phyloP scores from a whole-genome alignment of 2,329 filamentous ascomycete genomes.

The Phyllosticta citriasiana region DNA sequence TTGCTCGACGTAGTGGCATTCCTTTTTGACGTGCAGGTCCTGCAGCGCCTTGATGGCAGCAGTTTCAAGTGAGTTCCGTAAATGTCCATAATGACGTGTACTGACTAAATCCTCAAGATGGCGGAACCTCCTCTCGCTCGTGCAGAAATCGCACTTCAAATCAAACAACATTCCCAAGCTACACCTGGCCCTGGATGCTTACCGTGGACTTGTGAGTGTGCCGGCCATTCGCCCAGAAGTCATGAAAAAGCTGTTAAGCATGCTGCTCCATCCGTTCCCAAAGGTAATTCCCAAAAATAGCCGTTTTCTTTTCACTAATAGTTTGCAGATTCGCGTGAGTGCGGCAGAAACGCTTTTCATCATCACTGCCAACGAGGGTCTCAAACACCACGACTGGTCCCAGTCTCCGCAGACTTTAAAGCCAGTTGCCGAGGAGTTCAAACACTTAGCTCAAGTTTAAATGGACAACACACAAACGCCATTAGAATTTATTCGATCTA shows the following conservation, averaged over 20 bases:
- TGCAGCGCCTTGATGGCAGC: slow-evolving; percentile 27
- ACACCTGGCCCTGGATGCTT: slow-evolving; percentile 69
- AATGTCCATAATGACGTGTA: slow-evolving; percentile 5
- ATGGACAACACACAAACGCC: neutral
- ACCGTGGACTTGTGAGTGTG: slow-evolving; percentile 57
- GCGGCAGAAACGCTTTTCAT: slow-evolving; percentile 34
- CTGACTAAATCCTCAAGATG: slow-evolving; percentile 28
- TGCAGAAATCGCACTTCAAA: slow-evolving; percentile 75
- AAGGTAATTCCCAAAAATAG: neutral
- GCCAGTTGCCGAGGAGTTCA: slow-evolving; percentile 16
- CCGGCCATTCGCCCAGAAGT: slow-evolving; percentile 45
- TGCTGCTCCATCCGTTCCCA: slow-evolving; percentile 76
- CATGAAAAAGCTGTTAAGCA: slow-evolving; percentile 56
- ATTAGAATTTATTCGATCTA: neutral
- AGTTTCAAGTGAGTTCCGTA: slow-evolving; percentile 44
- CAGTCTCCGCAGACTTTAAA: slow-evolving; percentile 24
- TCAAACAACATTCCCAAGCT: slow-evolving; percentile 74
- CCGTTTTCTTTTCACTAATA: slow-evolving; percentile 2
- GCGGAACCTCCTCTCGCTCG: slow-evolving; percentile 55
- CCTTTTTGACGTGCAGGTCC: slow-evolving; percentile 42
- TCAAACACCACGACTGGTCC: slow-evolving; percentile 29
- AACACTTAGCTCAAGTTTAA: neutral
- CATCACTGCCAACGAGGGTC: slow-evolving; percentile 23
- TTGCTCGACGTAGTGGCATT: slow-evolving; percentile 70
- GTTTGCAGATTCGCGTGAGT: slow-evolving; percentile 22